Evolutionary conservation across 179 eudicot species (phyloP), one percentile per base, ranked within the genome.

Genomic region (Heliamphora pulchella): DNA sequence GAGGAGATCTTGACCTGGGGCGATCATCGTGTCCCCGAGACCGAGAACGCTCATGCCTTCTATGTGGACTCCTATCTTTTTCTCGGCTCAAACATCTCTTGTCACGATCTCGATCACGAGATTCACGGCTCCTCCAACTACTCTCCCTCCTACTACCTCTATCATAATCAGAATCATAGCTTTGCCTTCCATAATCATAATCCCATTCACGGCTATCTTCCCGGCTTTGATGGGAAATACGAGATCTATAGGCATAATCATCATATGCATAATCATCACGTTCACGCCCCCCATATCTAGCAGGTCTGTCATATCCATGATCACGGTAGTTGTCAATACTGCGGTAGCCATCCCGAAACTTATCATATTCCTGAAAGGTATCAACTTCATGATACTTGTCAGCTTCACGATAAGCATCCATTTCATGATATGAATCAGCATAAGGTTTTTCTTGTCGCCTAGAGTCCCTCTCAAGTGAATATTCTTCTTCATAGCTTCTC

Each of bases 81-180:
- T 87, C 58, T 13, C 64, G 64, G 64, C 64, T 61, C 5, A 61
- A 65, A 39, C 43, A 31, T 65, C 44, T 74, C 87, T 90, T 91
- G 47, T 94, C 98, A 82, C 88, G 91, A 51, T 93, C 93, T 18
- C 94, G 87, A 18, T 95, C 98, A 68, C 93, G 92, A 57, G 98
- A 92, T 81, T 84, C 94, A 77, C 90, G 97, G 77, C 97, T 85
- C 77, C 90, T 88, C 99, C 98, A 92, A 82, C 88, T 90, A 61
- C 94, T 87, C 47, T 89, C 99, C 68, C 85, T 90, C 75, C 87
- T 87, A 82, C 91, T 85, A 79, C 92, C 87, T 85, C 96, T 84
- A 51, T 96, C 97, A 80, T 94, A 87, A 80, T 92, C 99, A 48
- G 98, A 89, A 89, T 96, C 98, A 89, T 96, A 89, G 83, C 96